Conservation (phyloP, 495 filamentous ascomycete species). For the Neurospora tetraspora region DNA sequence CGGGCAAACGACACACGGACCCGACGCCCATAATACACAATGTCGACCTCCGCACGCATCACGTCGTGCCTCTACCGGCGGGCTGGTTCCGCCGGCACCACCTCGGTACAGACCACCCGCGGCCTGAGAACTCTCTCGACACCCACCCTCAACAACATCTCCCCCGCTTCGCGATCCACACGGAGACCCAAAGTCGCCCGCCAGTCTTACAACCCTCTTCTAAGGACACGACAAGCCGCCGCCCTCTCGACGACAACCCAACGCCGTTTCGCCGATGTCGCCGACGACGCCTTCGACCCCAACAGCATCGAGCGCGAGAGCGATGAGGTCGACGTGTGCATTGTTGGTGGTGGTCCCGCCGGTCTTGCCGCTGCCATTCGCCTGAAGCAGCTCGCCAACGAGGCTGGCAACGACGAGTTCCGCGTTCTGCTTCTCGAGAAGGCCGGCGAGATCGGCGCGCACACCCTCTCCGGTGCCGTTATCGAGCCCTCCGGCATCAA, state of each 20-base stretch:
- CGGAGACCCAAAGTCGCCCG: slow-evolving; percentile 1
- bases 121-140: slow-evolving; percentile 14
- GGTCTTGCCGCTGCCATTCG: slow-evolving; percentile 89
- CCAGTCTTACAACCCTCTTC: background rate
- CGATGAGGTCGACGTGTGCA: slow-evolving; percentile 92
- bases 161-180: background rate
- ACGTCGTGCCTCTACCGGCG: slow-evolving; percentile 20
- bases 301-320: slow-evolving; percentile 69
- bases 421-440: slow-evolving; percentile 90
- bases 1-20: background rate
- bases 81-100: slow-evolving; percentile 7
- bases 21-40: slow-evolving; percentile 2
- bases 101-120: slow-evolving; percentile 3
- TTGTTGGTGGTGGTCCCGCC: slow-evolving; percentile 89
- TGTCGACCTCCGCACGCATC: slow-evolving; percentile 21
- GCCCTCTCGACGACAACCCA: slow-evolving; percentile 28
- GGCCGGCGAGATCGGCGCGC: slow-evolving; percentile 87
- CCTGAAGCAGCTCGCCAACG: slow-evolving; percentile 90
- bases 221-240: background rate
- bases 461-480: slow-evolving; percentile 93
- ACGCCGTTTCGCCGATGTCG: slow-evolving; percentile 37
- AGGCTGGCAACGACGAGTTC: slow-evolving; percentile 92
- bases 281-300: slow-evolving; percentile 60
- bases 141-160: slow-evolving; percentile 2
- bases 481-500: slow-evolving; percentile 83